Evolutionary conservation across 495 filamentous ascomycete genomes (phyloP).

Genomic region (Tuber brumale): DNA sequence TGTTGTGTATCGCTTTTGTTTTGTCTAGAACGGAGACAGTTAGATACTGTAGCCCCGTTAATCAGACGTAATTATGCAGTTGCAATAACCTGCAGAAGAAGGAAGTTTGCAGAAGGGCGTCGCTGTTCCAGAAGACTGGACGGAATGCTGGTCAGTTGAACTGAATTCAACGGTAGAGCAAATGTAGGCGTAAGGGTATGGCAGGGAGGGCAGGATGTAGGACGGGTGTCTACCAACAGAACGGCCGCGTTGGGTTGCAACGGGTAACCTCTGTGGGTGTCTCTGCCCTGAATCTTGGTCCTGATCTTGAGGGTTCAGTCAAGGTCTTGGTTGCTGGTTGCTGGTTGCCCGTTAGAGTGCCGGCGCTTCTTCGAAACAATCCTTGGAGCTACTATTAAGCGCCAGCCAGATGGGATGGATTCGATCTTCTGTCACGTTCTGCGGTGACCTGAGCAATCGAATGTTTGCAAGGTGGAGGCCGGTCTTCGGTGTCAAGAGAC

Average conservation of each 20-base stretch:
- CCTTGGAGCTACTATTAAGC: conserved; percentile 35
- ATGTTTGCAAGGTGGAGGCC: not conserved
- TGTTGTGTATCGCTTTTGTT: conserved; percentile 6
- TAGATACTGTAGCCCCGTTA: conserved; percentile 10
- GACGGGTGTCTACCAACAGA: conserved; percentile 3
- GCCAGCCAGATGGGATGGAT: conserved; percentile 40
- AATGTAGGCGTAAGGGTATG: conserved; percentile 2
- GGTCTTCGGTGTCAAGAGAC: not conserved
- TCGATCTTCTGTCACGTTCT: conserved; percentile 26
- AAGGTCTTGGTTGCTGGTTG: conserved; percentile 18
- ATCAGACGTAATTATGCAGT: conserved; percentile 34
- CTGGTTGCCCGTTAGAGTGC: conserved; percentile 25
- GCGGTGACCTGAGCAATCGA: conserved; percentile 24
- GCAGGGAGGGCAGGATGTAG: not conserved
- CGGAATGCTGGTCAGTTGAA: conserved; percentile 37
- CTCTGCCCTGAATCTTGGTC: not conserved
- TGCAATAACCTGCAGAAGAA: conserved; percentile 36
- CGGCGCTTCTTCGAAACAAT: conserved; percentile 42
- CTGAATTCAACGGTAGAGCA: conserved; percentile 10
- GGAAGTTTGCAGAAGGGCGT: conserved; percentile 17
- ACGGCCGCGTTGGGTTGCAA: conserved; percentile 4
- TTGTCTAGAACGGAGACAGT: conserved; percentile 17
- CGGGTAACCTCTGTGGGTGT: not conserved
- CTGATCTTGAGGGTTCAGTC: not conserved
- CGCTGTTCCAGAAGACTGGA: conserved; percentile 38